Evolutionary conservation across 1,284 basidiomycete species (phyloP), one percentile per base, ranked within the genome.

Genomic region (Stereum hirsutum): DNA sequence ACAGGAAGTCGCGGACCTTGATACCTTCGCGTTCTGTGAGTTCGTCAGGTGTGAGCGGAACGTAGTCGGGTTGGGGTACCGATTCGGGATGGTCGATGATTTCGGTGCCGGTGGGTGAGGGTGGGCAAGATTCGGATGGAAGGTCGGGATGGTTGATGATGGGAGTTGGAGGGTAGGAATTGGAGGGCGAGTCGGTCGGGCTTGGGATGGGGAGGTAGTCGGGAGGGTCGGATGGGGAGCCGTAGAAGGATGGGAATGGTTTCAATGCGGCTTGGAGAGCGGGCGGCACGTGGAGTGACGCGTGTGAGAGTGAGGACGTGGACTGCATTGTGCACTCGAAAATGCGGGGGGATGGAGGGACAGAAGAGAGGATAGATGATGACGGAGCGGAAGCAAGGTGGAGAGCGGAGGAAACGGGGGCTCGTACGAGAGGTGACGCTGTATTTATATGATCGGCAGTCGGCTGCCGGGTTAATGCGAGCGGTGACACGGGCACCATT

Each of bases 1-100:
- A 25, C 2, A 44, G 39, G 27, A 42, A 50, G 31, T 50, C 49
- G n/a, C 47, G 49, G 15, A 49, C 44, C 42, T 50, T 50, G 42
- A 50, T 49, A 11, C 48, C 48, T 17, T 36, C 39, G 2, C 28
- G 33, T 3, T 19, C 28, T 38, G 15, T 40, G 8, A 42, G 46
- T 17, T 46, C 42, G 4, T 30, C 14, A 2, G 25, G 37, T 3
- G 15, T 25, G 19, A 31, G 37, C 7, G n/a, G 3, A 3, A 30
- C 10, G 14, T 28, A 30, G 19, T 26, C 4, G 31, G 21, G 15
- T 21, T 49, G 43, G 17, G 19, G n/a, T 2, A 25, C 28, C n/a
- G n/a, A n/a, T n/a, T n/a, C n/a, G n/a, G n/a, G n/a, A n/a, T n/a
- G n/a, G n/a, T n/a, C n/a, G n/a, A n/a, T n/a, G n/a, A 49, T 31